Evolutionary conservation across 306 rosid genomes (phyloP), one percentile per base, ranked within the genome.

Genomic region (Arachis hypogaea): DNA sequence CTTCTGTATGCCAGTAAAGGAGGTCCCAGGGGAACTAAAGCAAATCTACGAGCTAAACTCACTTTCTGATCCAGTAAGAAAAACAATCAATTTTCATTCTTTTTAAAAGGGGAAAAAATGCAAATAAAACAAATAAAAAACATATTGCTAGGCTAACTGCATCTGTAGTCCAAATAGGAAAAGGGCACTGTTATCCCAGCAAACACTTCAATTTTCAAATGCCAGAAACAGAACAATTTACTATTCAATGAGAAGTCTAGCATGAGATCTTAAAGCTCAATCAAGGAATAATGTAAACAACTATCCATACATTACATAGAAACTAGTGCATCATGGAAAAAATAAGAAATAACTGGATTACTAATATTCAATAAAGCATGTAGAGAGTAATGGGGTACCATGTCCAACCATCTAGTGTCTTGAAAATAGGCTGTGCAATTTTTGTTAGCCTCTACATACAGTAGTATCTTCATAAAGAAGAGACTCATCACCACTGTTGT

Each of bases 21-120:
- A 56, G 99, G 99, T 56, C 99, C 99, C 66, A 94, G 89, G 52
- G 99, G 99, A 73, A 94, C 99, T 85, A 94, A 82, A 38, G 97
- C 97, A 86, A 94, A 94, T 81, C 99, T 88, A 65, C 97, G 95
- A 65, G 99, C 97, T 85, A 94, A 85, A 80, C 96, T 94, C 59
- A 94, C 99, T 79, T 94, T 94, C 99, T 94, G 95, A 42, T 29
- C n/a, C 52, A 77, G 66, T 49, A 78, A 41, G 12, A 44, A 73
- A 83, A 64, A 33, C 3, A 55, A 59, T 63, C 75, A 80, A 68
- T 67, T 55, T 47, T 14, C 51, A 28, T 22, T 10, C 54, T 3
- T 38, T 72, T 28, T 18, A 14, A 30, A 67, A 68, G 22, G n/a
- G 33, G 59, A 67, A 63, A 56, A 57, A 5, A 29, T 41, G 12